Percentiles rank a stretch among this genome's conserved stretches.
phyloP scores from a whole-genome alignment of 257 asterid genomes.

The Nicotiana noctiflora region DNA sequence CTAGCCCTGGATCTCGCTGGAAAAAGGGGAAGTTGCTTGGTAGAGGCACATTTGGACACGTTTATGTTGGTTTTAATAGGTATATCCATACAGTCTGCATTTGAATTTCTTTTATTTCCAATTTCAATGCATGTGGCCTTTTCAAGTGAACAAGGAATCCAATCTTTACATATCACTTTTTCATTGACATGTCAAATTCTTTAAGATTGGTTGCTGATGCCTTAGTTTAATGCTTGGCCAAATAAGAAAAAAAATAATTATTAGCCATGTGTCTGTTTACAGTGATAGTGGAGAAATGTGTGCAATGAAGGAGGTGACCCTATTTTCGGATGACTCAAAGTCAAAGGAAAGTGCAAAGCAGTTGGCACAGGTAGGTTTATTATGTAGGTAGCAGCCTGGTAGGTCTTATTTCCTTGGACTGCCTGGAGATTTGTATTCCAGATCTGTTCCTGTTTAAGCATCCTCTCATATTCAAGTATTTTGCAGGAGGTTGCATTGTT shows the following conservation, averaged over 20 bases:
- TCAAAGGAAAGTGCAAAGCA: constrained; percentile 96
- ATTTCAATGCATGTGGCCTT: neutral
- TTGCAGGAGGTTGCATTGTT: constrained; percentile 68
- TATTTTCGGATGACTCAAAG: constrained; percentile 85
- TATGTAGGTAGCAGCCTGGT: neutral
- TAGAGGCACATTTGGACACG: constrained; percentile 49
- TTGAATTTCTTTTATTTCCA: neutral
- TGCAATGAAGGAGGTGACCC: constrained; percentile 97
- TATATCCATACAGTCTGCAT: constrained; percentile 13
- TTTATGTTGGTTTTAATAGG: constrained; percentile 80
- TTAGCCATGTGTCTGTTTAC: constrained; percentile 1
- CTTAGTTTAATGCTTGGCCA: constrained; percentile 3
- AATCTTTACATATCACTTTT: neutral
- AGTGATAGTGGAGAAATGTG: constrained; percentile 98
- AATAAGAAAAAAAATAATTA: neutral
- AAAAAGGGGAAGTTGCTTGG: constrained; percentile 77
- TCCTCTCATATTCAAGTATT: constrained; percentile 8
- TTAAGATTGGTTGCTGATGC: neutral
- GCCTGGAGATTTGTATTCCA: neutral
- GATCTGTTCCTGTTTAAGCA: neutral
- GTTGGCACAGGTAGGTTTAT: constrained; percentile 72
- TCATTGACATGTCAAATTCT: neutral
- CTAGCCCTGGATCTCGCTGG: constrained; percentile 95
- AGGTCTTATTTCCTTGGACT: neutral
- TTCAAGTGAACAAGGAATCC: constrained; percentile 5